Base-by-base conservation (phyloP, 2,329 filamentous ascomycete genomes). In the Paraphoma sp. region DNA sequence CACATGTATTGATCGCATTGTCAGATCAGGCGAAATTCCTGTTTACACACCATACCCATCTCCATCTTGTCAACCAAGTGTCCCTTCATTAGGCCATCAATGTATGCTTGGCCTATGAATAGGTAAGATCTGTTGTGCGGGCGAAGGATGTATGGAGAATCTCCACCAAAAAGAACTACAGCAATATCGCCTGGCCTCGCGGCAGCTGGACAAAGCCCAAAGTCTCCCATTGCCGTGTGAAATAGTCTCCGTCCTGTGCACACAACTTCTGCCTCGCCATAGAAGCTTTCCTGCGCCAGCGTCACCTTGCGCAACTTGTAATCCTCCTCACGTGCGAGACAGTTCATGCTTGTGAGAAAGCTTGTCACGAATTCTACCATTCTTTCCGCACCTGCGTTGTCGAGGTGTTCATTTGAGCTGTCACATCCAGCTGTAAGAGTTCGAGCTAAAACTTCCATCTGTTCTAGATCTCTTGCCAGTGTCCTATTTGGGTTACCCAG, bases 81-180 rank as follows among this genome's bases (percentile, higher is more conserved):
- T 3, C 49, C 56, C 1, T 56, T 11, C 52, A 60, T 52, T 2
- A 61, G 46, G 7, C 41, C 31, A 51, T 61, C 47, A 6, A 61
- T 47, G 44, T 58, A 53, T 1, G 50, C 53, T 18, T 53, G 14
- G 1, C 53, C 53, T 16, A 59, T 44, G 17, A 61, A 45, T 6
- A 56, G 50, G 28, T 38, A 54, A 3, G 31, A 23, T 2, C 46
- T 17, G 12, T 49, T 36, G 5, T 31, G 29, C 7, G 18, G 53
- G 18, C 56, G 43, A 11, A 59, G 29, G 2, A 56, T 41, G 14
- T 33, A 57, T 5, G 48, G 54, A 14, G 17, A 29, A 1, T 40
- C 2, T 7, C 46, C 51, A 9, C 54, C 57, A 8, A 49, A 57
- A 3, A 63, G 36, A 4, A 60, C 49, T 6, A 56, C 52, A 2